These are phyloP conservation scores for Cercis canadensis DNA, from an alignment of 306 rosid genomes.

Conservation along the genomic window DNA sequence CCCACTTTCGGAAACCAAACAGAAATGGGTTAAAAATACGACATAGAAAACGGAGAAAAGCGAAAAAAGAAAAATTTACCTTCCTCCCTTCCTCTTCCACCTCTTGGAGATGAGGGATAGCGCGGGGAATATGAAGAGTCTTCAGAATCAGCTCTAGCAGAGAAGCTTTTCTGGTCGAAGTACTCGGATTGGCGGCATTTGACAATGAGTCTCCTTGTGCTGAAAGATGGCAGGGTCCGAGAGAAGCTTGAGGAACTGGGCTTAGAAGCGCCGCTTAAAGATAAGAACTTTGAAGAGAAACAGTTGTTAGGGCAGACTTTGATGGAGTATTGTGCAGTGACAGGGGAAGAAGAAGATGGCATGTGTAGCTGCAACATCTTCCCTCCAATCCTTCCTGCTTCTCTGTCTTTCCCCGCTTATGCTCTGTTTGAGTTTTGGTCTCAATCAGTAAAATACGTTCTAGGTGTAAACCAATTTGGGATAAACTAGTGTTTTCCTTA, in stretches of 20 bases:
- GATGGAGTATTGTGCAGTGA: conserved; percentile 42
- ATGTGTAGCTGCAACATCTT: conserved; percentile 56
- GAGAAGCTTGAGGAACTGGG: conserved; percentile 41
- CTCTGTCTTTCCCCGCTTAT: conserved; percentile 30
- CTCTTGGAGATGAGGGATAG: conserved; percentile 1
- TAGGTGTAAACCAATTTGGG: no score
- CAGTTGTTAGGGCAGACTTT: conserved; percentile 29
- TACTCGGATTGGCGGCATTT: conserved; percentile 70
- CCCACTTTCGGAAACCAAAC: background rate
- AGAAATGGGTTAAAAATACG: conserved; percentile 8
- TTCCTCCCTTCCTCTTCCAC: conserved; percentile 30
- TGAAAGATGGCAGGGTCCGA: conserved; percentile 5
- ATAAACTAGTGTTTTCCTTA: no score
- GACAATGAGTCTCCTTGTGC: conserved; percentile 40
- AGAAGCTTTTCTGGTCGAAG: conserved; percentile 49
- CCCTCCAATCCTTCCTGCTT: background rate
- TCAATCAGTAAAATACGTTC: no score
- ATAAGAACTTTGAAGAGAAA: conserved; percentile 23
- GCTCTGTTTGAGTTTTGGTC: conserved; percentile 9
- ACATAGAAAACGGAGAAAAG: background rate
- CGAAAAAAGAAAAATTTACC: conserved; percentile 41
- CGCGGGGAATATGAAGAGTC: no score
- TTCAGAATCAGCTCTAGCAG: no score
- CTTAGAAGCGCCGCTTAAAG: conserved; percentile 33
- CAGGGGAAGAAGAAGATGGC: conserved; percentile 38